Base-by-base conservation (phyloP, 2,329 filamentous ascomycete species). In the Aspergillus transmontanensis region DNA sequence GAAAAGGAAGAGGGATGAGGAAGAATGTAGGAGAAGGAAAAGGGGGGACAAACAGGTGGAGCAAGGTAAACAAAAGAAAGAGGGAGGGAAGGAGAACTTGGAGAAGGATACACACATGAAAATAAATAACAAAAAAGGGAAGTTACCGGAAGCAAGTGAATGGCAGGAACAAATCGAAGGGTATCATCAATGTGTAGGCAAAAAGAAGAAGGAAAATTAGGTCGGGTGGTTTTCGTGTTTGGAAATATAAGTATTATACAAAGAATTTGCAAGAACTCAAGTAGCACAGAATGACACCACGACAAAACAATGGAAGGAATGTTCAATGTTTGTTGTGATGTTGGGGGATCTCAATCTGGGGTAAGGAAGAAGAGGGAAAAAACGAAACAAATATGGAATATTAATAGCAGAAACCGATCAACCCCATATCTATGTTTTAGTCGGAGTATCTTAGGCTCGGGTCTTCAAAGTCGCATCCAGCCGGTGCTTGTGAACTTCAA, bases 311-410 rank as follows among this genome's bases (percentile, higher is more conserved):
- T 41, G 16, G 16, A 41, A 41, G 39, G 39, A 41, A 45, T 48
- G 45, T 23, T 28, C n/a, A 53, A 19, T 55, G 51, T 57, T 54
- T 57, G 61, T 53, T 59, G 58, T 34, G 21, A 34, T 61, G 46
- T 51, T 46, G 19, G 53, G 34, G 34, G 12, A 54, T 36, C 57
- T 61, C 61, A 62, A 58, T 66, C 62, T 58, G 64, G 62, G 64
- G 64, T 66, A 64, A 60, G 36, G 53, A 16, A 58, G 28, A 53
- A 55, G 54, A 58, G 48, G 50, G 56, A 26, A 62, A 57, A 55
- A 48, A 14, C 28, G 30, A 34, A 58, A 53, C 48, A 53, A 55
- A 59, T 48, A 59, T 36, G 30, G 34, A 12, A 55, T 55, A 55
- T 55, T 26, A 55, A 55, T 55, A 55, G 32, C 32, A 39, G 12